Evolutionary conservation across 2,329 filamentous ascomycete genomes (phyloP), one percentile per base, ranked within the genome.

Genomic region (Fusarium sp.): DNA sequence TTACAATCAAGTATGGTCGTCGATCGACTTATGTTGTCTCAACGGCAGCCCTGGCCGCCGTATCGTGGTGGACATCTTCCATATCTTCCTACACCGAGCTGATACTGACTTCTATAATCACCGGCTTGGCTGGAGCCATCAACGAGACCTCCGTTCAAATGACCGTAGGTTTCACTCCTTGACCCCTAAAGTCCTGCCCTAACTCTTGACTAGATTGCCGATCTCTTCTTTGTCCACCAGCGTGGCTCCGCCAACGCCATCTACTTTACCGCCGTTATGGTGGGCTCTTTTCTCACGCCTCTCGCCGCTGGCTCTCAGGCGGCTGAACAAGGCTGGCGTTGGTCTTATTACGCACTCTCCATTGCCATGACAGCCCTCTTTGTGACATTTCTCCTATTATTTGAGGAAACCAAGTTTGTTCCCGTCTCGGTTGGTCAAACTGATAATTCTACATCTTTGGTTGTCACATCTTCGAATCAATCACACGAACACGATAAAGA

Each of bases 61-160:
- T 75, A 2, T 35, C 69, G 1, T 78, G 76, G 76, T 78, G 76
- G 76, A 77, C 68, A 9, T 63, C 76, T 0, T 62, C 66, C 2
- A 81, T 80, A 68, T 40, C 61, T 2, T 71, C 66, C 2, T 60
- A 71, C 27, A 22, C 68, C 3, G 77, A 82, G 42, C 27, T 82
- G n/a, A 77, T 78, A 14, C 6, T 76, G 2, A 79, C 74, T 5
- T 76, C 77, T 27, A 20, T 81, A 0, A 66, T 82, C 0, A 79
- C 79, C 9, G 83, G 84, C 0, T 63, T 85, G 18, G 81, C 82
- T 2, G 83, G 82, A 5, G 81, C 83, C 3, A 81, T 81, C 1
- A 85, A 84, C n/a, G 83, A 85, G 52, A 81, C 82, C 1, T 80
- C 82, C 16, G 79, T 79, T 0, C 81, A 84, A 52, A 84, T 85